Percentiles rank a stretch among this genome's conserved stretches.
Evolutionary conservation across 176 grass and related monocot genomes (phyloP).

Genomic region (Lolium rigidum): DNA sequence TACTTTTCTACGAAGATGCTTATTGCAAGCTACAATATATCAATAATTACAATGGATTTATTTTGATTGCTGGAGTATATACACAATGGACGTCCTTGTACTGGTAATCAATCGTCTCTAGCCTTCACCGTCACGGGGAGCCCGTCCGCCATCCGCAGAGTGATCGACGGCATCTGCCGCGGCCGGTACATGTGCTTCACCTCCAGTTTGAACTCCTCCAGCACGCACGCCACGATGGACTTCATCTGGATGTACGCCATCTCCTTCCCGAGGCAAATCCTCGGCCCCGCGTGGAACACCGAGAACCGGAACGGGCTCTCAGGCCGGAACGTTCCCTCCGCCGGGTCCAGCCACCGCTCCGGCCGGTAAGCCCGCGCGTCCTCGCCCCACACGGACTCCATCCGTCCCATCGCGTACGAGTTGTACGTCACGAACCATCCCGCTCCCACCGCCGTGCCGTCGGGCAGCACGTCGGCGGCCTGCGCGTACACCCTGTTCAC

Average conservation of each 20-base stretch:
- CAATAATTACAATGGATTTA: not conserved
- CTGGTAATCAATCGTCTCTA: not conserved
- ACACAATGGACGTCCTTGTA: not conserved
- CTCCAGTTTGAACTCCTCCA: slow-evolving; percentile 43
- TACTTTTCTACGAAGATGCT: no score
- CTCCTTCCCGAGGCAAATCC: slow-evolving; percentile 80
- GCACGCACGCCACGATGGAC: slow-evolving; percentile 55
- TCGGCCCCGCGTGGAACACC: slow-evolving; percentile 70
- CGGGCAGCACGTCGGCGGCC: slow-evolving; percentile 63
- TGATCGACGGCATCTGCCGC: slow-evolving; percentile 47
- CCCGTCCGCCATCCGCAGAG: slow-evolving; percentile 65
- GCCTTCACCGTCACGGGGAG: slow-evolving; percentile 35
- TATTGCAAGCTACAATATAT: not conserved
- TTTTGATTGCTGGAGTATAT: no score
- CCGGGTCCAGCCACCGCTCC: slow-evolving; percentile 64
- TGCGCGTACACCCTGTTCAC: slow-evolving; percentile 33
- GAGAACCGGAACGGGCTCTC: slow-evolving; percentile 62
- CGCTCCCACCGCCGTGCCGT: slow-evolving; percentile 56
- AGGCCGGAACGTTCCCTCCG: slow-evolving; percentile 52
- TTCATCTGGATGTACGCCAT: slow-evolving; percentile 89
- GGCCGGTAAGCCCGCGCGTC: slow-evolving; percentile 60
- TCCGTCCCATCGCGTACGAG: slow-evolving; percentile 63
- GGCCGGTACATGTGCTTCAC: slow-evolving; percentile 45
- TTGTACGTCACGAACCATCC: slow-evolving; percentile 64
- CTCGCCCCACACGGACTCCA: slow-evolving; percentile 56